Evolutionary conservation across 805 yeast species (phyloP).

Genomic region (Candida silvicultrix): DNA sequence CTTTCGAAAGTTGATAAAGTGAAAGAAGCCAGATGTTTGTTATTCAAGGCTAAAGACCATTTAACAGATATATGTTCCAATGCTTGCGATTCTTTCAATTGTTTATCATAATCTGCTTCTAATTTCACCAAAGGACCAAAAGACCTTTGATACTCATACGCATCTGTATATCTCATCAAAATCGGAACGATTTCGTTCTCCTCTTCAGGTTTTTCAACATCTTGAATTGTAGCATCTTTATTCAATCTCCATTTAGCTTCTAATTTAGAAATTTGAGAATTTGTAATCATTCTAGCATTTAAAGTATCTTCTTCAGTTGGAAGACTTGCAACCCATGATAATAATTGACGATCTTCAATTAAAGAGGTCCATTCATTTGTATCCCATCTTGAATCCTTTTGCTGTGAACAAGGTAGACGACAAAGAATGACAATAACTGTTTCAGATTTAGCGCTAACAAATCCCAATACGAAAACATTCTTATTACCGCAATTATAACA

Average conservation of each 20-base stretch:
- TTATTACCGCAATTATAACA: constrained; percentile 86
- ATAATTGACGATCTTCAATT: constrained; percentile 70
- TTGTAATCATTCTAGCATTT: constrained; percentile 49
- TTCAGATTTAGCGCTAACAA: constrained; percentile 80
- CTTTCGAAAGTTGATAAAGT: constrained; percentile 61
- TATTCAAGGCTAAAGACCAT: constrained; percentile 69
- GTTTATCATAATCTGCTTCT: constrained; percentile 77
- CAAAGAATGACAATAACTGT: constrained; percentile 83
- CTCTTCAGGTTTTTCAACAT: constrained; percentile 45
- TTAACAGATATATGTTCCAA: constrained; percentile 63
- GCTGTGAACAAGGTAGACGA: constrained; percentile 81
- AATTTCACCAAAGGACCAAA: constrained; percentile 78
- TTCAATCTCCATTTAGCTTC: constrained; percentile 81
- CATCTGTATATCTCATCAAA: constrained; percentile 72
- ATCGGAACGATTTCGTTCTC: constrained; percentile 66
- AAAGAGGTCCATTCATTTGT: constrained; percentile 82
- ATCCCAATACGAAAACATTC: constrained; percentile 78
- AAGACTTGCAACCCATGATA: constrained; percentile 73
- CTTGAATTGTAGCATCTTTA: constrained; percentile 64
- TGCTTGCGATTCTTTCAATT: constrained; percentile 69
- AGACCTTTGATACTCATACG: constrained; percentile 76
- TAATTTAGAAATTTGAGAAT: constrained; percentile 59
- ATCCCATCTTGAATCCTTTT: constrained; percentile 78
- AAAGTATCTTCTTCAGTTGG: constrained; percentile 62
- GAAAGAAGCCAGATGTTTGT: constrained; percentile 64